Conservation (phyloP, 1,139 yeast species). For the Pichia sp. region DNA sequence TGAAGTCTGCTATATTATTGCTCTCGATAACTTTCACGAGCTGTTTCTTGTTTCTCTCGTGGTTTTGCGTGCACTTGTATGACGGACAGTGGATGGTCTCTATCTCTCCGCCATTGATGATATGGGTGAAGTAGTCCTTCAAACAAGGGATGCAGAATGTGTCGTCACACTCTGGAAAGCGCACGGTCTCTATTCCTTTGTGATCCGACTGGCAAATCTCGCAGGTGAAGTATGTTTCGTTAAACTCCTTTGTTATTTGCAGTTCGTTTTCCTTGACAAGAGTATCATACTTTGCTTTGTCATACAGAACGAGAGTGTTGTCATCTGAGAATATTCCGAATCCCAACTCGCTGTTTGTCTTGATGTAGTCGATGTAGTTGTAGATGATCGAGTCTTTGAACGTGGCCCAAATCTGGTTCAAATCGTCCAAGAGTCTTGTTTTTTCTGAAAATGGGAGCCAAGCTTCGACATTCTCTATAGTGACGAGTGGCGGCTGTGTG, state of each 20-base stretch:
- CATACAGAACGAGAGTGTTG: too few species aligned
- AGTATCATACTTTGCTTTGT: conserved; percentile 19
- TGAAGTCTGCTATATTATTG: conserved; percentile 28
- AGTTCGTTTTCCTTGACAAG: conserved; percentile 26
- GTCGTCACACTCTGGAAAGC: conserved; percentile 49
- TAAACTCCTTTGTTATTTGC: conserved; percentile 36
- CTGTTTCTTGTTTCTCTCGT: conserved; percentile 19
- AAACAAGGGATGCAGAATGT: conserved; percentile 54
- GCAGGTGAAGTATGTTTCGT: conserved; percentile 46
- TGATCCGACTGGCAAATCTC: conserved; percentile 56
- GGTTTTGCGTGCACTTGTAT: conserved; percentile 42
- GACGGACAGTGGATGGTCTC: conserved; percentile 61
- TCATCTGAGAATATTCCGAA: too few species aligned
- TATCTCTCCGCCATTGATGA: conserved; percentile 51
- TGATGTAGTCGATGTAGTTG: conserved; percentile 45
- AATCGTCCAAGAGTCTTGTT: conserved; percentile 22
- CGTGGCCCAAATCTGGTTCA: conserved; percentile 39
- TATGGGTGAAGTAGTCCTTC: conserved; percentile 42
- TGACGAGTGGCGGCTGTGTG: conserved; percentile 11
- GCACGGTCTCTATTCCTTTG: conserved; percentile 47
- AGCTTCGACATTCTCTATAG: not conserved
- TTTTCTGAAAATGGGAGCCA: conserved; percentile 32
- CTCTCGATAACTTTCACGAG: conserved; percentile 10
- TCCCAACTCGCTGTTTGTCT: conserved; percentile 31
- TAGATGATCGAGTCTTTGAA: conserved; percentile 44